phyloP scores from a whole-genome alignment of 192 early-diverging fungal genomes.

The Gigaspora rosea region DNA sequence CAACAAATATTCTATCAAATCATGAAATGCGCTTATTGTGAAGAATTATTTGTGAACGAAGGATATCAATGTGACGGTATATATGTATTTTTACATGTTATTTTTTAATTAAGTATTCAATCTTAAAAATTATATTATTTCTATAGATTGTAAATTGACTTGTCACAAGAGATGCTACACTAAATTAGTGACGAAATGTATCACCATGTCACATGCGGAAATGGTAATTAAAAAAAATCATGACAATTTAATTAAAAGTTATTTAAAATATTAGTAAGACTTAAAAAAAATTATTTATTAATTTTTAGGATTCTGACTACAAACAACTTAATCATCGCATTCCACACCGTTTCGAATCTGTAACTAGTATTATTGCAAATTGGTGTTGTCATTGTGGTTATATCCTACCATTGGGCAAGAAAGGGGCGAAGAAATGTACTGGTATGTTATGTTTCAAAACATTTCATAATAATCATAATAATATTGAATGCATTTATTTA shows the following conservation, averaged over 20 bases:
- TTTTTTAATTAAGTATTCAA: not conserved
- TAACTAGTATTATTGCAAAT: slow-evolving; percentile 80
- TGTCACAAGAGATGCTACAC: slow-evolving; percentile 90
- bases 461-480: not conserved
- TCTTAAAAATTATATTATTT: slow-evolving; percentile 19
- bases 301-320: slow-evolving; percentile 61
- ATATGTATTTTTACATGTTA: not conserved
- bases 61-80: slow-evolving; percentile 93
- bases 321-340: slow-evolving; percentile 87
- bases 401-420: slow-evolving; percentile 86
- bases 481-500: not conserved
- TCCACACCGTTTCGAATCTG: slow-evolving; percentile 91
- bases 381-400: slow-evolving; percentile 99
- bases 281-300: not conserved
- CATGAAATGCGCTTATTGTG: slow-evolving; percentile 96
- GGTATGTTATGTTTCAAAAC: not conserved
- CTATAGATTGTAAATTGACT: slow-evolving; percentile 84
- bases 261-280: not conserved
- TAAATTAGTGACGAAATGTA: slow-evolving; percentile 89
- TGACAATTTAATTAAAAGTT: not conserved
- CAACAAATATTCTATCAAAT: slow-evolving; percentile 91
- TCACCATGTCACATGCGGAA: slow-evolving; percentile 67
- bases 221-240: slow-evolving; percentile 35
- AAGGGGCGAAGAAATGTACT: slow-evolving; percentile 42
- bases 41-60: slow-evolving; percentile 88